phyloP scores from a whole-genome alignment of 768 basidiomycete species.

The Kwoniella sp. region DNA sequence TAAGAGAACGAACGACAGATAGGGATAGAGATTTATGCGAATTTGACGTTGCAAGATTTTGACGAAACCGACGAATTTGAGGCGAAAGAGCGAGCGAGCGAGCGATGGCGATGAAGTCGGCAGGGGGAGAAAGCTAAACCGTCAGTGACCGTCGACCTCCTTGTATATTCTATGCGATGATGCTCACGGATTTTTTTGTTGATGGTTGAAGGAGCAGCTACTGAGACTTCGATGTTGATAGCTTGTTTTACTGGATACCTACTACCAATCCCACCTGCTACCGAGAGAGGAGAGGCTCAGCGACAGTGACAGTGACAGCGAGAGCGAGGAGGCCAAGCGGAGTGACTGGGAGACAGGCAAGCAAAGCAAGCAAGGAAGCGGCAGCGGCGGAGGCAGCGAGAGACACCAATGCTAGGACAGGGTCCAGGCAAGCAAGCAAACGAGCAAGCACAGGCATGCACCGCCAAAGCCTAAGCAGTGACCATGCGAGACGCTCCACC shows the following conservation, averaged over 20 bases:
- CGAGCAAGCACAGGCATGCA: neutral
- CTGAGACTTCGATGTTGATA: neutral
- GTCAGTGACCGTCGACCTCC: conserved; percentile 3
- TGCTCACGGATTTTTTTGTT: conserved; percentile 24
- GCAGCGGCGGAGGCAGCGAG: neutral
- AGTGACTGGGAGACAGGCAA: too few relatives aligned
- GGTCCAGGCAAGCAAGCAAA: neutral
- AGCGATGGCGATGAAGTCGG: neutral
- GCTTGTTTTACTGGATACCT: neutral
- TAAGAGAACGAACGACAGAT: neutral
- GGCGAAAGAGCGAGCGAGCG: neutral
- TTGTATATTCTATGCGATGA: neutral
- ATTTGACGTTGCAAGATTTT: neutral
- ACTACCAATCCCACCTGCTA: too few relatives aligned
- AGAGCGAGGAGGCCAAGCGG: neutral
- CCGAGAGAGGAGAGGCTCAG: too few relatives aligned
- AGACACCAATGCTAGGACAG: neutral
- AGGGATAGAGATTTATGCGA: neutral
- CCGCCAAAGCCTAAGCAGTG: neutral
- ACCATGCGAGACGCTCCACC: neutral
- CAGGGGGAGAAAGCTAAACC: neutral
- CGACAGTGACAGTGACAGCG: conserved; percentile 1
- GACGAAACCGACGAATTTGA: neutral
- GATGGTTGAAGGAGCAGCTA: conserved; percentile 20
- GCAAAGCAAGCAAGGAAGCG: neutral